Conservation (phyloP, 2,329 filamentous ascomycete species). For the Hymenoscyphus scutula region DNA sequence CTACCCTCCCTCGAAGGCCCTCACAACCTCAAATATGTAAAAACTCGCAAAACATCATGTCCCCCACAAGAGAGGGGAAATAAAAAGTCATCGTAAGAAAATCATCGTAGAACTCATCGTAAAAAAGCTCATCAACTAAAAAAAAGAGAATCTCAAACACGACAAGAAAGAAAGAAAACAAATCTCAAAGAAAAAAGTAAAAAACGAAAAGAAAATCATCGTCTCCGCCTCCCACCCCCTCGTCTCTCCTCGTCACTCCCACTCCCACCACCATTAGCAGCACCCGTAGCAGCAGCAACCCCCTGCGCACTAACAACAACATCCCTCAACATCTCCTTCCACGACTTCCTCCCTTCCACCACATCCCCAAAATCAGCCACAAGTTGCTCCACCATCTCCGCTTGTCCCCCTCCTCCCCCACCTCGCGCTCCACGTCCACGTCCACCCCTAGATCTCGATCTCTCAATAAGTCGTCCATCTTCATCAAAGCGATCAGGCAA, state of each 20-base stretch:
- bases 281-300: too few species aligned
- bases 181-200: neutral
- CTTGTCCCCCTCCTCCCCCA: conserved; percentile 7
- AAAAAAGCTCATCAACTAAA: neutral
- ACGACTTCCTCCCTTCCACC: conserved; percentile 32
- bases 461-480: conserved; percentile 27
- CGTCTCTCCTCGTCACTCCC: conserved; percentile 6
- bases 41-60: too few species aligned
- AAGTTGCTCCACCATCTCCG: conserved; percentile 34
- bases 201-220: conserved; percentile 1
- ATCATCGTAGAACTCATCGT: too few species aligned
- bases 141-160: neutral
- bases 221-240: conserved; percentile 6
- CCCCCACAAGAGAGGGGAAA: too few species aligned
- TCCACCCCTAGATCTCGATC: too few species aligned
- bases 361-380: conserved; percentile 30
- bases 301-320: conserved; percentile 22
- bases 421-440: conserved; percentile 4
- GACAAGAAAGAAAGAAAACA: neutral
- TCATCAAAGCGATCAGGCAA: conserved; percentile 34
- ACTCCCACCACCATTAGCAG: conserved; percentile 3
- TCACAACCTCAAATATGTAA: too few species aligned
- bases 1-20: too few species aligned
- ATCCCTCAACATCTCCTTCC: conserved; percentile 32
- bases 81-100: too few species aligned